Percentiles rank a stretch among this genome's conserved stretches.
These are phyloP conservation scores for Penicillium verrucosum DNA, from an alignment of 2,329 filamentous ascomycete species.

Conservation along the genomic window DNA sequence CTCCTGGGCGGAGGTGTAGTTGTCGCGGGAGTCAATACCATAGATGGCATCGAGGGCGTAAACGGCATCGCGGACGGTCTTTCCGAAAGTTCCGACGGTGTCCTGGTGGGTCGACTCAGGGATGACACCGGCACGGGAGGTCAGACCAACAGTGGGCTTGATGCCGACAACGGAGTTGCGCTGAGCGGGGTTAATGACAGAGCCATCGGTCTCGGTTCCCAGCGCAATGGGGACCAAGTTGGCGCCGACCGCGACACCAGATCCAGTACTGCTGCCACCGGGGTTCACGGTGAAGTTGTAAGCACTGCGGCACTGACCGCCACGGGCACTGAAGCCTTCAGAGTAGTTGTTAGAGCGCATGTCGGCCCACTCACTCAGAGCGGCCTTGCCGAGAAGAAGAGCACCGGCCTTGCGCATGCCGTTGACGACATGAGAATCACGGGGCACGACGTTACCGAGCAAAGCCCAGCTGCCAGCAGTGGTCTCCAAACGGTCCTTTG, in stretches of 20 bases:
- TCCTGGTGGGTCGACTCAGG: constrained; percentile 68
- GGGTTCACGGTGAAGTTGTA: constrained; percentile 69
- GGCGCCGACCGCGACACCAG: constrained; percentile 61
- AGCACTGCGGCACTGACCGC: constrained; percentile 62
- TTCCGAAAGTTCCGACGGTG: constrained; percentile 64
- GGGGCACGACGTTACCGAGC: constrained; percentile 62
- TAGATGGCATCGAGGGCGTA: constrained; percentile 67
- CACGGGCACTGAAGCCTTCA: constrained; percentile 63
- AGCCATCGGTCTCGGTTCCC: constrained; percentile 72
- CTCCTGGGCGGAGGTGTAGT: constrained; percentile 60
- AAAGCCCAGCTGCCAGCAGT: constrained; percentile 69
- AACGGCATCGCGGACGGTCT: constrained; percentile 66
- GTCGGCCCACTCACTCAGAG: constrained; percentile 70
- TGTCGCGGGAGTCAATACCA: constrained; percentile 61
- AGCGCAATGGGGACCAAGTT: constrained; percentile 63
- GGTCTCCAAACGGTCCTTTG: constrained; percentile 68
- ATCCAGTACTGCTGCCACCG: constrained; percentile 66
- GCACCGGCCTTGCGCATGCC: constrained; percentile 64
- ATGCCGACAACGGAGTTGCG: constrained; percentile 68
- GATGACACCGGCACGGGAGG: constrained; percentile 61
- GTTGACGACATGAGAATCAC: constrained; percentile 64
- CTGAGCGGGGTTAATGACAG: constrained; percentile 69
- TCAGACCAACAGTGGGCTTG: constrained; percentile 72
- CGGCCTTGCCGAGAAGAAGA: constrained; percentile 67
- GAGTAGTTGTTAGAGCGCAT: constrained; percentile 67